These are phyloP conservation scores for Mariannaea sp. DNA, from an alignment of 2,329 filamentous ascomycete species.

Conservation along the genomic window DNA sequence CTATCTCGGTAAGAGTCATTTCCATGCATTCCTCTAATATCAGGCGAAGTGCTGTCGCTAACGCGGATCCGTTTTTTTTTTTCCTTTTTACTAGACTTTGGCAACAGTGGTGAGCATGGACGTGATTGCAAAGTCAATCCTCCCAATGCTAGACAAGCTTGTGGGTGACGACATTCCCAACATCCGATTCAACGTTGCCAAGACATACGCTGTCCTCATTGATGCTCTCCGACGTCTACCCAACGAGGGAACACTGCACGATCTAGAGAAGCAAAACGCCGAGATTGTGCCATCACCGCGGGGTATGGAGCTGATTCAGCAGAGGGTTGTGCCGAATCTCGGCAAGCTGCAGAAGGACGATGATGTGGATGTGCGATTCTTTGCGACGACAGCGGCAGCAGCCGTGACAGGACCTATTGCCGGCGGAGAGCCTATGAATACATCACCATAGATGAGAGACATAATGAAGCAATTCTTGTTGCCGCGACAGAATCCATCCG, in stretches of 20 bases:
- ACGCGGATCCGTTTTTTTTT: slow-evolving; percentile 29
- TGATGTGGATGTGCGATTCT: slow-evolving; percentile 97
- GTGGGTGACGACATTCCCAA: slow-evolving; percentile 95
- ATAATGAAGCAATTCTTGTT: slow-evolving; percentile 62
- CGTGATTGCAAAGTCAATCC: slow-evolving; percentile 89
- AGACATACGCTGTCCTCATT: slow-evolving; percentile 91
- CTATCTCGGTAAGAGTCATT: slow-evolving; percentile 80
- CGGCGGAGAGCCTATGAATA: slow-evolving; percentile 66
- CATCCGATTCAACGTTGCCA: slow-evolving; percentile 99
- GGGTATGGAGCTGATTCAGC: slow-evolving; percentile 80
- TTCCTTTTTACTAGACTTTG: slow-evolving; percentile 69
- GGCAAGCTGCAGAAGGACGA: slow-evolving; percentile 97
- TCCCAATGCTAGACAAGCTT: slow-evolving; percentile 95
- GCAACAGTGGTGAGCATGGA: slow-evolving; percentile 90
- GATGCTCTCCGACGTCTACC: slow-evolving; percentile 90
- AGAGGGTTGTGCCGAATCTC: slow-evolving; percentile 84
- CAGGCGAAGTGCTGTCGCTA: background rate
- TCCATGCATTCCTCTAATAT: background rate
- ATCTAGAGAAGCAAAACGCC: slow-evolving; percentile 77
- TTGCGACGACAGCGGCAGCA: slow-evolving; percentile 86
- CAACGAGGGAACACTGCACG: slow-evolving; percentile 82
- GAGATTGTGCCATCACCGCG: slow-evolving; percentile 68
- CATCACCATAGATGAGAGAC: slow-evolving; percentile 62
- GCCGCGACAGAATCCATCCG: slow-evolving; percentile 30
- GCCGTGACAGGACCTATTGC: slow-evolving; percentile 52